Conservation (phyloP, 768 basidiomycete species). For the Suillus paluster region DNA sequence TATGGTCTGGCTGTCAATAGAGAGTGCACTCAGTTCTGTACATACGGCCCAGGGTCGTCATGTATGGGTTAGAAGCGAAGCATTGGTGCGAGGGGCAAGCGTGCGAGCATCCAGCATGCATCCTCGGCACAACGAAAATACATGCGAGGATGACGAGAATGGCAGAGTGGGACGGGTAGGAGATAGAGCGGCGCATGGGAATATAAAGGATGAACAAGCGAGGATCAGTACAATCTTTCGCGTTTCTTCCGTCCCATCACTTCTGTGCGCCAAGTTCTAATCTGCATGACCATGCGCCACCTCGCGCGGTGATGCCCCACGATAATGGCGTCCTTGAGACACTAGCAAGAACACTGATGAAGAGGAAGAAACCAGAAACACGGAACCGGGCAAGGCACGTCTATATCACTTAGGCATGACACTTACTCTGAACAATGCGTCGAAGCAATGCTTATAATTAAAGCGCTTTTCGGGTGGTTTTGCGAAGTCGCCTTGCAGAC, state of each 20-base stretch:
- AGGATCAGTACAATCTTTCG: neutral
- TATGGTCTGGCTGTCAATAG: neutral
- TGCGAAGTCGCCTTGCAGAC: conserved; percentile 89
- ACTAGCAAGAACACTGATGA: neutral
- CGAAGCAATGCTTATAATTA: conserved; percentile 89
- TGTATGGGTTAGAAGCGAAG: neutral
- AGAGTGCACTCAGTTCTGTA: neutral
- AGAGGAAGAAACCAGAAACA: neutral
- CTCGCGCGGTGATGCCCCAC: neutral
- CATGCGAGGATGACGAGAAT: neutral
- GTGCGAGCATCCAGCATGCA: neutral
- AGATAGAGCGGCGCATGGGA: neutral
- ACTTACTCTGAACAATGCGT: conserved; percentile 84
- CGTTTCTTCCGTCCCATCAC: neutral
- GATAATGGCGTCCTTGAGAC: neutral
- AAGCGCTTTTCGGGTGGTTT: conserved; percentile 87
- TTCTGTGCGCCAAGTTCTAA: neutral
- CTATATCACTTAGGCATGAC: neutral
- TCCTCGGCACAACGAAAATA: neutral
- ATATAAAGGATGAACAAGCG: conserved; percentile 3
- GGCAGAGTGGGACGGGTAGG: neutral
- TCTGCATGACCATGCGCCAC: neutral
- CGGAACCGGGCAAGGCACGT: neutral
- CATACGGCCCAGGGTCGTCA: neutral
- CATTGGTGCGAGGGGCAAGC: neutral